Evolutionary conservation across 176 grass and related monocot genomes (phyloP), one percentile per base, ranked within the genome.

Genomic region (Zoysia japonica): DNA sequence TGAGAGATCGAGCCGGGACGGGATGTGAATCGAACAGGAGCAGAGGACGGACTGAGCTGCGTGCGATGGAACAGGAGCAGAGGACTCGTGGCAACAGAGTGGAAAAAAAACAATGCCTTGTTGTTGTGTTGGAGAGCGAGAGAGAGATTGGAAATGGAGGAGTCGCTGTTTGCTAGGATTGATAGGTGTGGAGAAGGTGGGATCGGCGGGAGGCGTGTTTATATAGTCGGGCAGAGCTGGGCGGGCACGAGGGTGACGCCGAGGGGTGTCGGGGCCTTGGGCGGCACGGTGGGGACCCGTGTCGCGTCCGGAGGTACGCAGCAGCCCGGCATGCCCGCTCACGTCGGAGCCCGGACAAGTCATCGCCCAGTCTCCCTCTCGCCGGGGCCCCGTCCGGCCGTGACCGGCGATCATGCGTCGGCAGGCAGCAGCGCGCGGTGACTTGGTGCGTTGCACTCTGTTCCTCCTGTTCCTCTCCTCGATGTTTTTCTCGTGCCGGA

Each of bases 281-380:
- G 77, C 52, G 80, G 80, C 90, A 96, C 5, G 7, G 77, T 35
- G 90, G 85, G 90, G 54, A 87, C 85, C 80, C 6, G 50, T 90
- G 93, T 97, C 90, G 59, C 85, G 80, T 83, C 75, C 53, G 36
- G 83, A 85, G 80, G 83, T 64, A 83, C 72, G 83, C 87, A 90
- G 16, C 71, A 11, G 67, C 72, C 89, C 85, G 87, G 87, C 93
- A 89, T 8, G 16, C 43, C 6, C 43, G 60, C 38, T 57, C 65
- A 81, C 54, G 76, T 54, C 76, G 79, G 88, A 28, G 9, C 47
- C 47, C 47, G 47, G 47, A 49, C 47, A 11, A 9, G 4, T 46
- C 45, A 7, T 46, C 3, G 45, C 45, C 45, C 45, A 7, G 3
- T 28, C 28, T 28, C 28, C 28, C 28, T 28, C 28, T 28, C 28